A percentile compares a stretch with the other conserved stretches of the same genome.
These are phyloP conservation scores for Herpetospermum pedunculosum DNA, from an alignment of 306 rosid species.

Conservation along the genomic window DNA sequence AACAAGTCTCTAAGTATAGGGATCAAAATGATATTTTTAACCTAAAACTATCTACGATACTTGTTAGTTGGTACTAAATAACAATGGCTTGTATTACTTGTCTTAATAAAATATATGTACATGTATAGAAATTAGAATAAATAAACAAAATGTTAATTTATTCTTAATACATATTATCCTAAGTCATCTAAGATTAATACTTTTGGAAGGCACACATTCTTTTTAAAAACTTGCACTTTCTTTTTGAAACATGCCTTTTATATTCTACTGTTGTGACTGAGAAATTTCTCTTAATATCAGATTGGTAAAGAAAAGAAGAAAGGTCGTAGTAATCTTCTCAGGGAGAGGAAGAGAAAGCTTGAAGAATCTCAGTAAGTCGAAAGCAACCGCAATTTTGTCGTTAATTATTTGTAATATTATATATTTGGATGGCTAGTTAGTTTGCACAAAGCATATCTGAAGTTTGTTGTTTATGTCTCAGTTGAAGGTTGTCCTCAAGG, in stretches of 20 bases:
- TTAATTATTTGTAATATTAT: not conserved
- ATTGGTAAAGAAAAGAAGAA: constrained; percentile 46
- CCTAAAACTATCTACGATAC: too few species aligned
- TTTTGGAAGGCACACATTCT: not conserved
- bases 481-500: not conserved
- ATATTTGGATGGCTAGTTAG: not conserved
- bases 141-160: not conserved
- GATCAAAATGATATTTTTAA: too few species aligned
- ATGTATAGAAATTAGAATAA: not conserved
- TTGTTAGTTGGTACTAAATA: too few species aligned
- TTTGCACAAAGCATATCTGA: not conserved
- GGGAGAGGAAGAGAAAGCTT: constrained; percentile 49
- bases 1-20: too few species aligned
- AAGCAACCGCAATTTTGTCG: not conserved
- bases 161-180: not conserved
- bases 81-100: too few species aligned
- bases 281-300: constrained; percentile 21
- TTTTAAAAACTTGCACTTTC: not conserved
- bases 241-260: not conserved
- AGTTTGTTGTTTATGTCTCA: not conserved
- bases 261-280: not conserved
- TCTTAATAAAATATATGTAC: too few species aligned
- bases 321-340: constrained; percentile 24
- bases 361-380: constrained; percentile 23
- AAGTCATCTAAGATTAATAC: not conserved